Evolutionary conservation across 139 green algal species (phyloP).

Genomic region (Chloropicon primus): DNA sequence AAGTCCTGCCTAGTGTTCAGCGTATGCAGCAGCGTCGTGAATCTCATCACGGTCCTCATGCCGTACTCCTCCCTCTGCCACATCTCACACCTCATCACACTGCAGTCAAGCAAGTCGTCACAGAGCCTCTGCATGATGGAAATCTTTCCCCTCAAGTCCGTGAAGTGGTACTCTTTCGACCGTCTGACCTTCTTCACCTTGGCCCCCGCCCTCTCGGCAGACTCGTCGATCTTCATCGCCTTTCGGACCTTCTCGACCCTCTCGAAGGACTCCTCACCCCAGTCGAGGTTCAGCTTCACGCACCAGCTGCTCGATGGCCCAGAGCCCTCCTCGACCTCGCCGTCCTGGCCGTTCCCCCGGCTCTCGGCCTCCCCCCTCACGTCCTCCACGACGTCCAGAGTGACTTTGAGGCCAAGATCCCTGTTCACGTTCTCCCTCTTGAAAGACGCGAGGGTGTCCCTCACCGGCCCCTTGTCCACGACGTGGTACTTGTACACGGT

Average conservation of each 20-base stretch:
- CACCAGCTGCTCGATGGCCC: neutral
- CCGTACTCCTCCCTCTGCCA: constrained; percentile 37
- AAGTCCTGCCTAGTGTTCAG: neutral
- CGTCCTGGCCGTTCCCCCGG: no score
- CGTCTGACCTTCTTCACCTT: no score
- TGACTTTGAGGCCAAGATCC: neutral
- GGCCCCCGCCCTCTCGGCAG: no score
- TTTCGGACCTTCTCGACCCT: neutral
- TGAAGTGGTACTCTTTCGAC: constrained; percentile 5
- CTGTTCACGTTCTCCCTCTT: neutral
- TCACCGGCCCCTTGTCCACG: neutral
- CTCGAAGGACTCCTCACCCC: neutral
- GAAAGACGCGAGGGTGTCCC: neutral
- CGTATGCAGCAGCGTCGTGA: neutral
- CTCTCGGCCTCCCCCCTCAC: neutral
- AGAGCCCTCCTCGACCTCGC: no score
- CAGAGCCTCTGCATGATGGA: constrained; percentile 2
- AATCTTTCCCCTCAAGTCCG: neutral
- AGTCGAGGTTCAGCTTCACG: neutral
- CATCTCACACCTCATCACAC: constrained; percentile 42
- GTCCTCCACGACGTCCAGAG: neutral
- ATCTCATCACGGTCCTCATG: neutral
- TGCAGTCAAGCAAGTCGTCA: constrained; percentile 31
- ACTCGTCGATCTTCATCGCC: no score
- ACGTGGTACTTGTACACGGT: neutral